Evolutionary conservation across 2,329 filamentous ascomycete genomes (phyloP).

Genomic region (Scytalidium sp.): DNA sequence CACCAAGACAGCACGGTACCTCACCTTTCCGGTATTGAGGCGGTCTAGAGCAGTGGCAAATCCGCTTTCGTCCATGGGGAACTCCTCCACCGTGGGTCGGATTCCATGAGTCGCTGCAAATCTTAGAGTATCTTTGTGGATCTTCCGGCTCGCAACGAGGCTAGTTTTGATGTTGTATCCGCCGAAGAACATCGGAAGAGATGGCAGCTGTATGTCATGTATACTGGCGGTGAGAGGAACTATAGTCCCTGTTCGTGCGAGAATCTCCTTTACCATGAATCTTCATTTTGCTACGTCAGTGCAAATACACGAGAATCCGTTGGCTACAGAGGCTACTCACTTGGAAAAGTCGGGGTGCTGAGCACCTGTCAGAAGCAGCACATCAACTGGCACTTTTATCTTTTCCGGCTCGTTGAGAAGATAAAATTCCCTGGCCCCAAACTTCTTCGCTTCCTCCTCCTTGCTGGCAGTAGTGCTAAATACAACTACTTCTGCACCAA

Average conservation of each 20-base stretch:
- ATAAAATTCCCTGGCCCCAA: slow-evolving; percentile 58
- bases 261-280: not conserved
- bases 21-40: slow-evolving; percentile 11
- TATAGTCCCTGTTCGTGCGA: slow-evolving; percentile 11
- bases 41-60: slow-evolving; percentile 10
- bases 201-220: slow-evolving; percentile 1
- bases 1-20: slow-evolving; percentile 13
- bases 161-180: slow-evolving; percentile 9
- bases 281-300: no score
- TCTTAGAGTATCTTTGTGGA: no score
- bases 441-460: slow-evolving; percentile 54
- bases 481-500: slow-evolving; percentile 70
- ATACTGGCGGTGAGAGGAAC: slow-evolving; percentile 3
- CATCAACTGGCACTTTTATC: slow-evolving; percentile 12
- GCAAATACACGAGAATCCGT: no score
- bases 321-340: not conserved
- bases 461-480: slow-evolving; percentile 61
- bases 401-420: slow-evolving; percentile 33
- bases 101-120: slow-evolving; percentile 16
- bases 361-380: slow-evolving; percentile 9
- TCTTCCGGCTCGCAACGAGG: no score
- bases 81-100: slow-evolving; percentile 14
- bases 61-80: slow-evolving; percentile 12
- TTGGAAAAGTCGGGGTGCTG: slow-evolving; percentile 8
- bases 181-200: slow-evolving; percentile 12